These are phyloP conservation scores for Austroboletus festivus DNA, from an alignment of 768 basidiomycete species.

Conservation along the genomic window DNA sequence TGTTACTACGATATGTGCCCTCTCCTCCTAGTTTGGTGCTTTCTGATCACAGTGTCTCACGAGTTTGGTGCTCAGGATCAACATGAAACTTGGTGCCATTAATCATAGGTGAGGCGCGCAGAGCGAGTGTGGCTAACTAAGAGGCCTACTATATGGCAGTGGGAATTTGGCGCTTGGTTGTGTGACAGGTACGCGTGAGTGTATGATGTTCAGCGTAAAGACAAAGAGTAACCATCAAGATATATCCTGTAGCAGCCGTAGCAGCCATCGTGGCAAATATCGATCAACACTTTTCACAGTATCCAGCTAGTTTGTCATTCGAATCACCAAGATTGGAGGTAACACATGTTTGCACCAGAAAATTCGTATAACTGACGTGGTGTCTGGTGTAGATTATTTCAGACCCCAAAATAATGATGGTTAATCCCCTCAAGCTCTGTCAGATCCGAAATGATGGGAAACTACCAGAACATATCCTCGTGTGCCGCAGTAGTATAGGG, in stretches of 20 bases:
- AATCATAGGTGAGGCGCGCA: conserved; percentile 68
- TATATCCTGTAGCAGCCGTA: too few species aligned
- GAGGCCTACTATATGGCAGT: conserved; percentile 77
- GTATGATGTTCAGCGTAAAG: too few species aligned
- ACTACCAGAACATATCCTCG: conserved; percentile 64
- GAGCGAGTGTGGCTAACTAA: conserved; percentile 61
- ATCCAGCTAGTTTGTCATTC: conserved; percentile 68
- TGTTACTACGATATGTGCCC: conserved; percentile 73
- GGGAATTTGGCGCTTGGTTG: conserved; percentile 75
- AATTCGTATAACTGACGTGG: too few species aligned
- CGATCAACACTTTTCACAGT: conserved; percentile 69
- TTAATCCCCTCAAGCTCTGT: conserved; percentile 62
- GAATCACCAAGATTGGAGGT: conserved; percentile 50
- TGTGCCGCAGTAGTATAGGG: conserved; percentile 82
- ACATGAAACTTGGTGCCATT: conserved; percentile 77
- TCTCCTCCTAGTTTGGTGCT: conserved; percentile 55
- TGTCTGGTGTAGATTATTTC: conserved; percentile 83
- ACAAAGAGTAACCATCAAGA: too few species aligned
- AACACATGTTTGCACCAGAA: too few species aligned
- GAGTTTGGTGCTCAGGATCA: conserved; percentile 78
- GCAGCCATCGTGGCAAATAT: conserved; percentile 80
- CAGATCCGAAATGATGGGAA: conserved; percentile 49
- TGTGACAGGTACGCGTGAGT: conserved; percentile 64
- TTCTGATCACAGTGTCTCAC: conserved; percentile 79
- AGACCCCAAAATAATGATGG: conserved; percentile 61